phyloP scores from a whole-genome alignment of 2,329 filamentous ascomycete genomes.

The Paecilomyces fulvus region DNA sequence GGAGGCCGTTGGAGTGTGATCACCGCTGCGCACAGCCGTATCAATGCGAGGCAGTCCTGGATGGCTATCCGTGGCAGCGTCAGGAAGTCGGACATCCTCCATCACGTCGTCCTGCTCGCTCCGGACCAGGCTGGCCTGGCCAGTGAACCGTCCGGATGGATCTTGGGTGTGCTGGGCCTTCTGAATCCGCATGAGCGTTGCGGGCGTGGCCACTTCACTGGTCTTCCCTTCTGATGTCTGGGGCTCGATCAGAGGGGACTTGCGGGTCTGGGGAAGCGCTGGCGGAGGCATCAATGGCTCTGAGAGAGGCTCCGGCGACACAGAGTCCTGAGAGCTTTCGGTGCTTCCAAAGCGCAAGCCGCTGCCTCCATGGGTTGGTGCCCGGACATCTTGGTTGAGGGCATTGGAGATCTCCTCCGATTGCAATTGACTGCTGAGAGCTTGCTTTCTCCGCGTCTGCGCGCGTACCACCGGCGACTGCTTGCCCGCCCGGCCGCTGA shows the following conservation, averaged over 20 bases:
- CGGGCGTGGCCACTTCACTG: constrained; percentile 67
- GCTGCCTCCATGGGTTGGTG: constrained; percentile 18
- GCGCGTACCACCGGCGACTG: constrained; percentile 38
- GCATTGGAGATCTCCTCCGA: constrained; percentile 26
- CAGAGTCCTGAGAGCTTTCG: constrained; percentile 40
- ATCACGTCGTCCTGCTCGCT: constrained; percentile 47
- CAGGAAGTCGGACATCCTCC: constrained; percentile 64
- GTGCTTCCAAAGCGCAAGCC: constrained; percentile 30
- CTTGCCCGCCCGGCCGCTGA: constrained; percentile 29
- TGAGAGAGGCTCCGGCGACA: constrained; percentile 43
- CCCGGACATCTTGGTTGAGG: constrained; percentile 27
- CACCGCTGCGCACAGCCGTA: constrained; percentile 30
- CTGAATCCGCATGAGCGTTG: constrained; percentile 72
- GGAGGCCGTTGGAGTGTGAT: constrained; percentile 51
- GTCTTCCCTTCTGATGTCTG: constrained; percentile 19
- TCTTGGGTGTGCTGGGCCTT: constrained; percentile 39
- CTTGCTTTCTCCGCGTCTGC: constrained; percentile 28
- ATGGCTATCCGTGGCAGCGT: constrained; percentile 50
- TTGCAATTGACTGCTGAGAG: constrained; percentile 17
- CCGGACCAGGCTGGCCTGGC: constrained; percentile 27
- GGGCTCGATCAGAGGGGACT: constrained; percentile 31
- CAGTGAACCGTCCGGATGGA: constrained; percentile 25
- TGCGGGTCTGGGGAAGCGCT: constrained; percentile 34
- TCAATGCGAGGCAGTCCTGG: constrained; percentile 45
- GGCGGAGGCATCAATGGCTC: constrained; percentile 44